A percentile compares a stretch with the other conserved stretches of the same genome.
These are phyloP conservation scores for Cyberlindnera meyerae DNA, from an alignment of 805 yeast species.

Conservation along the genomic window DNA sequence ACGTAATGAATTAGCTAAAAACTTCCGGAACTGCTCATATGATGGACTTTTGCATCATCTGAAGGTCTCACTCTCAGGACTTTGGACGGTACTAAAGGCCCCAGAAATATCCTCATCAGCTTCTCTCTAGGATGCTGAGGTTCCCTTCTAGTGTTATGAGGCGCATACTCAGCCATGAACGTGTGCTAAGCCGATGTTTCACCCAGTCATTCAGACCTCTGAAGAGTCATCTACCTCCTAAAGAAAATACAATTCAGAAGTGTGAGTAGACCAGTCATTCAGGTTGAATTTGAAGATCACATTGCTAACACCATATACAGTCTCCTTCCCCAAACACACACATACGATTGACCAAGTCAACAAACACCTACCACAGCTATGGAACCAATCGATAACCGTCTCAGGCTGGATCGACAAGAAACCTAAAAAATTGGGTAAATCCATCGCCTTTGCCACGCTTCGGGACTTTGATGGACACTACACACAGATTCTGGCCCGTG, in stretches of 20 bases:
- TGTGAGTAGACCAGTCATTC: slow-evolving; percentile 2
- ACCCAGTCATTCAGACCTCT: neutral
- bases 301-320: slow-evolving; percentile 5
- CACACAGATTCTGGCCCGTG: slow-evolving; percentile 50
- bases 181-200: too few relatives aligned
- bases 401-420: slow-evolving; percentile 84
- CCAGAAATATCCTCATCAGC: too few relatives aligned
- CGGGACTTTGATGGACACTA: slow-evolving; percentile 69
- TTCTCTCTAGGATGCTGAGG: too few relatives aligned
- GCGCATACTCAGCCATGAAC: too few relatives aligned
- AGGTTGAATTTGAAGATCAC: too few relatives aligned
- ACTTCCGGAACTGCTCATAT: too few relatives aligned
- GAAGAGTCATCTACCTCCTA: slow-evolving; percentile 3
- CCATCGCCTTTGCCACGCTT: slow-evolving; percentile 63
- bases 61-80: too few relatives aligned
- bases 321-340: slow-evolving; percentile 24
- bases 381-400: slow-evolving; percentile 37
- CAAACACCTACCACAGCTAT: neutral
- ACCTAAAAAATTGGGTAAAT: slow-evolving; percentile 64
- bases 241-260: slow-evolving; percentile 9
- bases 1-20: too few relatives aligned
- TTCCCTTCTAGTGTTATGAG: too few relatives aligned
- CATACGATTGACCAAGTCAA: slow-evolving; percentile 15
- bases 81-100: too few relatives aligned
- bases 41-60: too few relatives aligned